phyloP scores from a whole-genome alignment of 768 basidiomycete genomes.

The Boletus patriciae region DNA sequence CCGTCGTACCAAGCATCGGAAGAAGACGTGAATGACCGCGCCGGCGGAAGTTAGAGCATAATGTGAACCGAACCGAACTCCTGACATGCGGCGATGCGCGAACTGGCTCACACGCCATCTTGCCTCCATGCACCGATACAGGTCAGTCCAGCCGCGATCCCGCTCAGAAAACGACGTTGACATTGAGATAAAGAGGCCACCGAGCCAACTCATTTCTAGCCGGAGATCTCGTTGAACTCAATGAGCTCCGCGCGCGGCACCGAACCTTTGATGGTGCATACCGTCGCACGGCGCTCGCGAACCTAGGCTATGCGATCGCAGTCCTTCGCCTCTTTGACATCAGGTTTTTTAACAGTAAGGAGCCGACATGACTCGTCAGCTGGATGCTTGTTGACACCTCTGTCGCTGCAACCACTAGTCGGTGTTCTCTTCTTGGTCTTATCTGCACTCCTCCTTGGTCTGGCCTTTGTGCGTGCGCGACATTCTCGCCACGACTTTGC shows the following conservation, averaged over 20 bases:
- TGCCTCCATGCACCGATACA: constrained; percentile 25
- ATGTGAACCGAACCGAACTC: constrained; percentile 16
- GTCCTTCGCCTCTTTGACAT: constrained; percentile 78
- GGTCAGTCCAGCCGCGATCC: constrained; percentile 15
- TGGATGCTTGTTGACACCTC: neutral
- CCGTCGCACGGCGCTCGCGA: constrained; percentile 69
- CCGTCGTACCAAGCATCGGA: constrained; percentile 23
- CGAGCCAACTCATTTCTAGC: constrained; percentile 51
- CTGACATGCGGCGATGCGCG: neutral
- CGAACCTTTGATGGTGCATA: constrained; percentile 86
- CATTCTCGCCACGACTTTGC: constrained; percentile 78
- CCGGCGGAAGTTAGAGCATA: neutral
- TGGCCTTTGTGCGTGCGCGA: constrained; percentile 59
- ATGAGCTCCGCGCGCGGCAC: constrained; percentile 76
- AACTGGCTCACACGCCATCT: constrained; percentile 21
- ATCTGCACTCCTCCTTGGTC: constrained; percentile 56
- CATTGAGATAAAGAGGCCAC: constrained; percentile 38
- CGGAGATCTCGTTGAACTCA: constrained; percentile 57
- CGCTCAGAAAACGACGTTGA: neutral
- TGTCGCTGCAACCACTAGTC: constrained; percentile 28
- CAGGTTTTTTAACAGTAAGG: constrained; percentile 69
- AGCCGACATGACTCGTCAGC: neutral
- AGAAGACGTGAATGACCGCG: neutral
- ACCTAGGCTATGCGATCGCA: constrained; percentile 70
- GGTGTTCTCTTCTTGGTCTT: constrained; percentile 67